Conservation (phyloP, 23 red algal species). For the Pyropia yezoensis region DNA sequence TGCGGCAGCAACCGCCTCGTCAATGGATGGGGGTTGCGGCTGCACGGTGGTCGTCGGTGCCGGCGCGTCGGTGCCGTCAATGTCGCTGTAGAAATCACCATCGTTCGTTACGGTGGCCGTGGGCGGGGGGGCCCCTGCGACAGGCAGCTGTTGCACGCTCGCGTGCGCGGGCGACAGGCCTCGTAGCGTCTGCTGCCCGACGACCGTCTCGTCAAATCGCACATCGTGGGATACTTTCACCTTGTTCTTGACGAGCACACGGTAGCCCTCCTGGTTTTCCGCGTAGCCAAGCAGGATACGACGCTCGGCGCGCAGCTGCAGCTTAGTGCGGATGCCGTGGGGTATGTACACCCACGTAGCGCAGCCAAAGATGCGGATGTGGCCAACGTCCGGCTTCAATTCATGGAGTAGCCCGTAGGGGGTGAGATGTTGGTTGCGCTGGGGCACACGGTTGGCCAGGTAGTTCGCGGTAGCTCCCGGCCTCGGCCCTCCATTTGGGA, state of each 20-base stretch:
- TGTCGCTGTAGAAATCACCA: too few species aligned
- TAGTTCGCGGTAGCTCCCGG: slow-evolving; percentile 4
- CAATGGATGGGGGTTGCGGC: too few species aligned
- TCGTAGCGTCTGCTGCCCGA: too few species aligned
- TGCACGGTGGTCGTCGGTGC: too few species aligned
- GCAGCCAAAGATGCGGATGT: slow-evolving; percentile 5
- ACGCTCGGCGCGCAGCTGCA: not conserved
- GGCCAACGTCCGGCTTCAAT: slow-evolving; percentile 3
- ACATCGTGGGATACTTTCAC: slow-evolving; percentile 5
- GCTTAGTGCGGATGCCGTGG: slow-evolving; percentile 7
- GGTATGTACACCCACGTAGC: not conserved
- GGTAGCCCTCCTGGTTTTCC: not conserved
- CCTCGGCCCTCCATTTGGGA: slow-evolving; percentile 19
- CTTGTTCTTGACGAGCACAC: too few species aligned
- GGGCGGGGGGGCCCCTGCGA: too few species aligned
- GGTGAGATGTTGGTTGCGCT: slow-evolving; percentile 9
- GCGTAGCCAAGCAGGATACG: slow-evolving; percentile 8
- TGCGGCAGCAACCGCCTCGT: too few species aligned
- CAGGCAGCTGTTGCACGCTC: too few species aligned
- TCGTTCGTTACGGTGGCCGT: too few species aligned
- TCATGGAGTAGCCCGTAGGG: slow-evolving; percentile 5
- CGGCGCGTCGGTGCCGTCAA: too few species aligned
- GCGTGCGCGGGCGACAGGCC: too few species aligned
- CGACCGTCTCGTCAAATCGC: slow-evolving; percentile 5
- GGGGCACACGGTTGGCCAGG: too few species aligned